These are phyloP conservation scores for Astrothelium macrocarpum DNA, from an alignment of 495 filamentous ascomycete species.

Conservation along the genomic window DNA sequence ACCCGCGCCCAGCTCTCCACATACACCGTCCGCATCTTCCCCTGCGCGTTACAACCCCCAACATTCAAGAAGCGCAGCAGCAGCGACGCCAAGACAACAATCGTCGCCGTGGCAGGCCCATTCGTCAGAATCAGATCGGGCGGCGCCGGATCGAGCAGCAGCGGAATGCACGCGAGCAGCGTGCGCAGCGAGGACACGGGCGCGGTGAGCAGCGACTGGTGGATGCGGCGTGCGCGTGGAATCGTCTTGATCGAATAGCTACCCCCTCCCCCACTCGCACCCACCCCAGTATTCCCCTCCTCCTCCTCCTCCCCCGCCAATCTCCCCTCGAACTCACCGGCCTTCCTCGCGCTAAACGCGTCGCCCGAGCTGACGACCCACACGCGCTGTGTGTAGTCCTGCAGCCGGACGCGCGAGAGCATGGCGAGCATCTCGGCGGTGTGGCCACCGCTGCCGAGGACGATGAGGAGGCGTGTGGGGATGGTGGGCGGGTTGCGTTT, in stretches of 20 bases:
- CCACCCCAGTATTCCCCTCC: constrained; percentile 24
- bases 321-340: constrained; percentile 50
- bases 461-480: constrained; percentile 72
- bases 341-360: constrained; percentile 57
- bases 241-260: constrained; percentile 51
- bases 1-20: constrained; percentile 89
- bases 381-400: constrained; percentile 55
- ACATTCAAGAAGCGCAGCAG: constrained; percentile 53
- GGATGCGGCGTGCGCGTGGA: constrained; percentile 62
- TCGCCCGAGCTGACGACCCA: constrained; percentile 77
- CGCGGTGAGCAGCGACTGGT: constrained; percentile 64
- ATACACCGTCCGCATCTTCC: constrained; percentile 63
- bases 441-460: constrained; percentile 89
- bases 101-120: constrained; percentile 77
- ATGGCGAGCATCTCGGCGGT: constrained; percentile 88
- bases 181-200: constrained; percentile 50
- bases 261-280: constrained; percentile 13
- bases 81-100: constrained; percentile 61
- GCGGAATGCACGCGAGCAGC: constrained; percentile 39
- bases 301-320: constrained; percentile 8
- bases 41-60: constrained; percentile 28
- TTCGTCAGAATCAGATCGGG: constrained; percentile 78
- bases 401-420: constrained; percentile 43
- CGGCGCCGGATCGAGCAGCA: constrained; percentile 35
- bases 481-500: constrained; percentile 31